Percentiles rank a stretch among this genome's conserved stretches.
Evolutionary conservation across 2,329 filamentous ascomycete species (phyloP).

Genomic region (Claviceps maximensis): DNA sequence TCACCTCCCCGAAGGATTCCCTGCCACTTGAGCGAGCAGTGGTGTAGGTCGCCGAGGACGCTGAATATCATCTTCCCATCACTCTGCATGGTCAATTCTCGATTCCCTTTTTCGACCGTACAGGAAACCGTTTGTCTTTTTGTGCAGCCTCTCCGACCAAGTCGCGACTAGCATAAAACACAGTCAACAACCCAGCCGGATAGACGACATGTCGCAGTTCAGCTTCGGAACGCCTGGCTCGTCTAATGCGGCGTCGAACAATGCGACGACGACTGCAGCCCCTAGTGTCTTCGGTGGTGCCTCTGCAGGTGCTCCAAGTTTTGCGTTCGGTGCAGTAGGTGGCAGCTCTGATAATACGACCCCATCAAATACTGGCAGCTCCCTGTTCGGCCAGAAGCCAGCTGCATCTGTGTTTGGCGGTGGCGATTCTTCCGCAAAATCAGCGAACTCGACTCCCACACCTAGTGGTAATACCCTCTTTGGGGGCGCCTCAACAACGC

Average conservation of each 20-base stretch:
- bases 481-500: conserved; percentile 11
- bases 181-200: not conserved
- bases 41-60: not conserved
- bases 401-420: conserved; percentile 16
- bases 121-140: not conserved
- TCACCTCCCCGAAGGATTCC: not conserved
- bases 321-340: conserved; percentile 27
- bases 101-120: not conserved
- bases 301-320: conserved; percentile 18
- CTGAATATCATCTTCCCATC: not conserved
- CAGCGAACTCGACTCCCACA: conserved; percentile 13
- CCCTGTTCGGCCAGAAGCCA: conserved; percentile 21
- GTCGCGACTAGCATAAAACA: not conserved
- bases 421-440: conserved; percentile 13
- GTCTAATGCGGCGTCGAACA: conserved; percentile 19
- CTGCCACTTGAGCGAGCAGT: not conserved
- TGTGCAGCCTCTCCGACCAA: not conserved
- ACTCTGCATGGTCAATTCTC: not conserved
- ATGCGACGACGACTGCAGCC: conserved; percentile 20
- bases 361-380: conserved; percentile 14
- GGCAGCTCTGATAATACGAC: conserved; percentile 16
- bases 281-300: conserved; percentile 28
- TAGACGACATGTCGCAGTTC: conserved; percentile 24
- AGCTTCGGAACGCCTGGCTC: conserved; percentile 23
- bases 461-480: conserved; percentile 17